These are phyloP conservation scores for Stachybotrys chlorohalonatus DNA, from an alignment of 2,329 filamentous ascomycete species.

Conservation along the genomic window DNA sequence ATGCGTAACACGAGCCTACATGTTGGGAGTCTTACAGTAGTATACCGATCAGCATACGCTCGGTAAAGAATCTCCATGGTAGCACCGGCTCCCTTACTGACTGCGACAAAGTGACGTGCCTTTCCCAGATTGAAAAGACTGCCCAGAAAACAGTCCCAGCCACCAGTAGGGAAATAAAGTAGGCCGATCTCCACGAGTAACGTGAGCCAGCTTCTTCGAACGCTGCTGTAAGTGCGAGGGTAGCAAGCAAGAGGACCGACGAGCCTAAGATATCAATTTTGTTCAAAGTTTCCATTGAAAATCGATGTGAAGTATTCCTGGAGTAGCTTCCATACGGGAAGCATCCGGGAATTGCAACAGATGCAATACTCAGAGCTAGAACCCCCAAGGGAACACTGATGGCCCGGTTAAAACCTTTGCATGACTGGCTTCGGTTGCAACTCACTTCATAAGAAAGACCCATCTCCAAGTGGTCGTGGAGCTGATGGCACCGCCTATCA, in stretches of 20 bases:
- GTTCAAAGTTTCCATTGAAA: not conserved
- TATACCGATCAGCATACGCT: slow-evolving; percentile 6
- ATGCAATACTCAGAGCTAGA: not conserved
- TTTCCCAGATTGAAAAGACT: slow-evolving; percentile 1
- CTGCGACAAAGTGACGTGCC: not conserved
- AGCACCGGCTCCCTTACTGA: slow-evolving; percentile 9
- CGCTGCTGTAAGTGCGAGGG: slow-evolving; percentile 1
- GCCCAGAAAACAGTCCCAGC: slow-evolving; percentile 1
- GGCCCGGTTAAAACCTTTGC: not conserved
- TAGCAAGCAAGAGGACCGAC: not conserved
- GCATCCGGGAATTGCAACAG: slow-evolving; percentile 1
- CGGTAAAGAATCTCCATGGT: slow-evolving; percentile 11
- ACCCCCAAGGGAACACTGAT: not conserved
- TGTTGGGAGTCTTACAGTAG: slow-evolving; percentile 6
- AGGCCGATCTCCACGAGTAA: slow-evolving; percentile 2
- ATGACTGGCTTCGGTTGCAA: not conserved
- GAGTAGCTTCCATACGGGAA: not conserved
- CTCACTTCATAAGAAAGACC: not conserved
- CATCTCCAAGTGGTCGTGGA: not conserved
- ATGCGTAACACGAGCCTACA: not conserved
- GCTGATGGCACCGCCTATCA: not conserved
- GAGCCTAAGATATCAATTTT: slow-evolving; percentile 1
- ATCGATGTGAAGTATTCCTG: not conserved
- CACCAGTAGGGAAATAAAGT: slow-evolving; percentile 2
- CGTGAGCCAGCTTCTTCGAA: slow-evolving; percentile 2